Base-by-base conservation (phyloP, 441 rosid genomes). In the Lepidium campestre region DNA sequence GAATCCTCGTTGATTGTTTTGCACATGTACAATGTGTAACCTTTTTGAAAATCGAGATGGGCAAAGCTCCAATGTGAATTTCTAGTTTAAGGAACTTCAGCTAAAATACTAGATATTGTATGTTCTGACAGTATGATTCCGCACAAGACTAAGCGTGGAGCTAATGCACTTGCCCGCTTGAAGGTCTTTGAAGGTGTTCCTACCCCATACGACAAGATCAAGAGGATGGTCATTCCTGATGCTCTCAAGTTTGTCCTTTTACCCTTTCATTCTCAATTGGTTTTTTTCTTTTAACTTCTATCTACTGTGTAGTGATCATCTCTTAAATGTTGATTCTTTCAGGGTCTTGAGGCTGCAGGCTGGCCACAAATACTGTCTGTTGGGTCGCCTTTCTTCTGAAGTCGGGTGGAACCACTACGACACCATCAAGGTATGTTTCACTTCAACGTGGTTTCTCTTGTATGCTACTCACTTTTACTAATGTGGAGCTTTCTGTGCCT, bases 401-500 rank as follows among this genome's bases (percentile, higher is more conserved):
- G 92, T 89, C 17, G 93, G 97, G 64, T 91, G 96, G 97, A 89
- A 91, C 84, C 82, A 87, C 62, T 86, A 87, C 57, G 92, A 89
- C 49, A 89, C 87, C 73, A 87, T 91, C 85, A 89, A 73, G 84
- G 97, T 88, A 48, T 72, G 82, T 71, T 29, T 41, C 5, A 6
- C 9, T 59, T 32, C 41, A 13, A 5, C 8, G 0, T 44, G 2
- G 13, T 11, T 12, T 50, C 36, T 50, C 39, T 36, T 35, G 12
- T n/a, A 2, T 62, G 35, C 25, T 23, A 13, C 35, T 13, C 8
- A 25, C 20, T 11, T 17, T 18, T 9, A 5, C 12, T 6, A 10
- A 18, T 9, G n/a, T 22, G 18, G 6, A 19, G 13, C 17, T 55
- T 35, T 8, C 14, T 34, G 4, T 19, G 3, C 44, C 14, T 19